phyloP scores from a whole-genome alignment of 108 stramenopile genomes.

The Fragilariopsis cylindrus region DNA sequence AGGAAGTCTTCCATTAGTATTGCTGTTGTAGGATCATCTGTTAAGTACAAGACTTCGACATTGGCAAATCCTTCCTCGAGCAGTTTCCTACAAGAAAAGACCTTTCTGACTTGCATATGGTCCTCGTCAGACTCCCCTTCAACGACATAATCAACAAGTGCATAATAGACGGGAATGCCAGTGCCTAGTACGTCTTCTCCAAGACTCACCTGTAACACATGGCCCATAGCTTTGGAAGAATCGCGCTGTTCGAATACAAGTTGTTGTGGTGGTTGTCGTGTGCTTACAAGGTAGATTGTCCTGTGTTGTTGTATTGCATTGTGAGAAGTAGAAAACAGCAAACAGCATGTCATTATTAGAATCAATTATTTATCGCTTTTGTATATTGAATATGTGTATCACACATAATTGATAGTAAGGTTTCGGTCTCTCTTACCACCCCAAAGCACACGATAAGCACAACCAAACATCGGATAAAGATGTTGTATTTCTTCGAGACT shows the following conservation, averaged over 20 bases:
- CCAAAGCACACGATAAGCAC: constrained; percentile 49
- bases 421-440: constrained; percentile 22
- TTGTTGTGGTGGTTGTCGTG: constrained; percentile 20
- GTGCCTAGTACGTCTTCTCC: constrained; percentile 40
- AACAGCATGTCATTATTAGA: too few species aligned
- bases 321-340: too few species aligned
- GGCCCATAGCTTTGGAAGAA: constrained; percentile 33
- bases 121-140: constrained; percentile 25
- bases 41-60: constrained; percentile 47
- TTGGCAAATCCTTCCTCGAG: constrained; percentile 63
- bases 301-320: too few species aligned
- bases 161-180: constrained; percentile 51
- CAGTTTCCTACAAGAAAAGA: constrained; percentile 38
- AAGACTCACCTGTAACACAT: constrained; percentile 45
- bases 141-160: constrained; percentile 51
- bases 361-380: too few species aligned
- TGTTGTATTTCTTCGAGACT: not conserved
- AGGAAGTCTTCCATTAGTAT: constrained; percentile 44
- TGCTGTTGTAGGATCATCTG: constrained; percentile 44
- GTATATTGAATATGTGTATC: too few species aligned
- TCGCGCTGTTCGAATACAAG: constrained; percentile 27
- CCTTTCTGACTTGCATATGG: constrained; percentile 50
- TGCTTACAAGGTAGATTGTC: constrained; percentile 32
- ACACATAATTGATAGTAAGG: too few species aligned
- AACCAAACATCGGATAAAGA: constrained; percentile 50